Percentiles rank a stretch among this genome's conserved stretches.
These are phyloP conservation scores for Aphanomyces cochlioides DNA, from an alignment of 352 stramenopile species.

Conservation along the genomic window DNA sequence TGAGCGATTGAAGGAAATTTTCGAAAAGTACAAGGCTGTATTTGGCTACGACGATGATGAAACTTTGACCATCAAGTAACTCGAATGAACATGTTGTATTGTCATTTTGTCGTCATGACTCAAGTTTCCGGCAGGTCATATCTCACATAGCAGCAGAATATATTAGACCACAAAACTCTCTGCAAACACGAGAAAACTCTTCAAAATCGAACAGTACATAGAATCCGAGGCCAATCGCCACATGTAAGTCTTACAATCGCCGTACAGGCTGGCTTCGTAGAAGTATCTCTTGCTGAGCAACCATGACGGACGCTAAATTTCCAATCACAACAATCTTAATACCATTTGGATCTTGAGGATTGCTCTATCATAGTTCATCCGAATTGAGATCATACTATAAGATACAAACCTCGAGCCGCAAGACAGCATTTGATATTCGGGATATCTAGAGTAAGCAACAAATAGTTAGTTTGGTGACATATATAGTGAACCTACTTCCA, in stretches of 20 bases:
- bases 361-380: background rate
- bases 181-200: too few relatives aligned
- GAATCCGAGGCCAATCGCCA: too few relatives aligned
- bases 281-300: conserved; percentile 19
- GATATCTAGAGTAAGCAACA: conserved; percentile 3
- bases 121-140: too few relatives aligned
- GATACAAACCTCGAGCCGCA: background rate
- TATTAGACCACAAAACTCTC: too few relatives aligned
- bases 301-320: conserved; percentile 11
- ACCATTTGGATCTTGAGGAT: background rate
- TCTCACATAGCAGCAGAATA: too few relatives aligned
- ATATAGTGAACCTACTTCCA: conserved; percentile 2
- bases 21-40: conserved; percentile 61
- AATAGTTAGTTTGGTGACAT: background rate
- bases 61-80: conserved; percentile 46
- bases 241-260: background rate
- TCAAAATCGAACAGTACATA: too few relatives aligned
- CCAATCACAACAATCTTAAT: conserved; percentile 25
- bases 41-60: conserved; percentile 75
- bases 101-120: too few relatives aligned
- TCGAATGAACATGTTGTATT: too few relatives aligned
- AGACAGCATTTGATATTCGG: background rate
- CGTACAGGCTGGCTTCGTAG: background rate
- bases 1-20: conserved; percentile 56
- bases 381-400: background rate